phyloP scores from a whole-genome alignment of 192 early-diverging fungal genomes.

The Spizellomyces sp. region DNA sequence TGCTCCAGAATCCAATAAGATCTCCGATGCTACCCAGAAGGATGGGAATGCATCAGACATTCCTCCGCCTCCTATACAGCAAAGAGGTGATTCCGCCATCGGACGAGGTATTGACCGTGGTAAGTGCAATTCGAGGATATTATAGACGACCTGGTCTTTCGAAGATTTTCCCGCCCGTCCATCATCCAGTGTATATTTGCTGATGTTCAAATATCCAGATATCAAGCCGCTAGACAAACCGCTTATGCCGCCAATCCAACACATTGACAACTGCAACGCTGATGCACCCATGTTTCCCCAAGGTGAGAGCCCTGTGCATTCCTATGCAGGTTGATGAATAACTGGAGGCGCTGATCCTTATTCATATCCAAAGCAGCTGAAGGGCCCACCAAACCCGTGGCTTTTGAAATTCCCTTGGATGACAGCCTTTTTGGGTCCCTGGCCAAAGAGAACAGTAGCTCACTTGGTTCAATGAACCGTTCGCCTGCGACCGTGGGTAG shows the following conservation, averaged over 20 bases:
- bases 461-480: neutral
- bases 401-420: slow-evolving; percentile 59
- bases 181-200: too few species aligned
- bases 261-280: too few species aligned
- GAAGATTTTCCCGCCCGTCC: too few species aligned
- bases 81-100: neutral
- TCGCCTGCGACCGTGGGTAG: slow-evolving; percentile 1
- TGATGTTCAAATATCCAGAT: neutral
- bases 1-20: neutral
- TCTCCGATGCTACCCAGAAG: neutral
- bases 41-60: neutral
- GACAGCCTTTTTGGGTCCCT: slow-evolving; percentile 7
- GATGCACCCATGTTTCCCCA: neutral
- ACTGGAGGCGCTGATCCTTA: too few species aligned
- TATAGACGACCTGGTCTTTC: neutral
- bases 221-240: slow-evolving; percentile 11
- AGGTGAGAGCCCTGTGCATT: neutral
- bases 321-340: neutral
- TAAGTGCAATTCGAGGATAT: neutral
- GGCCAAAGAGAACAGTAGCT: slow-evolving; percentile 1
- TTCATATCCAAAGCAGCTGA: slow-evolving; percentile 7
- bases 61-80: neutral
- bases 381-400: slow-evolving; percentile 36
- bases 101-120: neutral
- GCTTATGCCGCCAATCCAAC: slow-evolving; percentile 13